These are phyloP conservation scores for Coniophora puteana DNA, from an alignment of 1,284 basidiomycete species.

Conservation along the genomic window DNA sequence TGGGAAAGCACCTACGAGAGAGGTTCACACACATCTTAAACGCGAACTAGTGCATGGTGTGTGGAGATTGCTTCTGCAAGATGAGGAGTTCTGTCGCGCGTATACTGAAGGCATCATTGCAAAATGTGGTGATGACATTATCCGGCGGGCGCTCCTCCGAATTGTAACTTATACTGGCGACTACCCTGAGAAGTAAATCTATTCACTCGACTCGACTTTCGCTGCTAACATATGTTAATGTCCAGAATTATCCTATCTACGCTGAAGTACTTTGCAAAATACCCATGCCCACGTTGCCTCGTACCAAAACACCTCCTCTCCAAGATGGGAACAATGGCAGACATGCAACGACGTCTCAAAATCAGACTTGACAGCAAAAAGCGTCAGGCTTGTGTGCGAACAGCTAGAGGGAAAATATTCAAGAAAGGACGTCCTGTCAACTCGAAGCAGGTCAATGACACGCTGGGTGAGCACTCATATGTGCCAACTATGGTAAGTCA, in stretches of 20 bases:
- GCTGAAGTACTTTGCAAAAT: too few species aligned
- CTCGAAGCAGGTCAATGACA: conserved; percentile 1
- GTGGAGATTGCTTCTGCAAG: conserved; percentile 16
- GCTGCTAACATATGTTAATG: not conserved
- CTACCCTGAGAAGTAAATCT: conserved; percentile 26
- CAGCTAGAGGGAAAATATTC: conserved; percentile 9
- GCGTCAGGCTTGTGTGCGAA: not conserved
- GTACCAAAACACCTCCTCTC: conserved; percentile 6
- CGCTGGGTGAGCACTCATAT: conserved; percentile 9
- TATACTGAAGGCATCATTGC: conserved; percentile 18
- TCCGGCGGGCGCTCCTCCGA: conserved; percentile 13
- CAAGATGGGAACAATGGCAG: conserved; percentile 7
- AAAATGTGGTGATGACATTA: conserved; percentile 15
- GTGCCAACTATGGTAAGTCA: not conserved
- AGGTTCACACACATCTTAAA: conserved; percentile 16
- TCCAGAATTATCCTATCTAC: too few species aligned
- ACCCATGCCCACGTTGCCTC: conserved; percentile 30
- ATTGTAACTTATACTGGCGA: conserved; percentile 24
- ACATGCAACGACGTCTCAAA: not conserved
- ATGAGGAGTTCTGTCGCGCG: conserved; percentile 22
- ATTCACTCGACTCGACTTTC: not conserved
- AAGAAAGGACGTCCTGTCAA: conserved; percentile 8
- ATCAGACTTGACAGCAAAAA: conserved; percentile 4
- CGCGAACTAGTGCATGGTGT: conserved; percentile 27
- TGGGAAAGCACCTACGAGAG: conserved; percentile 10